These are phyloP conservation scores for Hansenula sp. DNA, from an alignment of 1,139 yeast species.

Conservation along the genomic window DNA sequence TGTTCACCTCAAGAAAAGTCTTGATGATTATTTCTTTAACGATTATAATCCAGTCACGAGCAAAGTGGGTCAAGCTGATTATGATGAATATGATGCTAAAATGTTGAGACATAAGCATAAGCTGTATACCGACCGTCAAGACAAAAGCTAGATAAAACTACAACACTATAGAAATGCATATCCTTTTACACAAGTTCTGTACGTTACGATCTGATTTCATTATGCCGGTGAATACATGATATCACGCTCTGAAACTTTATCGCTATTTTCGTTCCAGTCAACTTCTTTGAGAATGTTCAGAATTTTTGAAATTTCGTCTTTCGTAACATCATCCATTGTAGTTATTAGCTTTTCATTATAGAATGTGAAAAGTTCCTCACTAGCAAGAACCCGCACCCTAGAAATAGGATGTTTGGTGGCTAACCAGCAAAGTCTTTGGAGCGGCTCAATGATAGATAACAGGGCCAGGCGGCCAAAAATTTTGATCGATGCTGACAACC, in stretches of 20 bases:
- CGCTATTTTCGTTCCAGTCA: conserved; percentile 8
- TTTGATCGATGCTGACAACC: conserved; percentile 33
- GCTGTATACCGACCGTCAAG: neutral
- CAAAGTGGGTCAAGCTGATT: neutral
- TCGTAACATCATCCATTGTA: conserved; percentile 6
- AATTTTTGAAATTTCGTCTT: neutral
- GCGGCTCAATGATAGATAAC: conserved; percentile 19
- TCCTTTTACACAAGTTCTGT: too few relatives aligned
- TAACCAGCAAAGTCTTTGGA: conserved; percentile 30
- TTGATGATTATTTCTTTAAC: neutral
- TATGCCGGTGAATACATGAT: neutral
- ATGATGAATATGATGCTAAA: neutral
- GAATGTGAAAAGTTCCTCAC: conserved; percentile 34
- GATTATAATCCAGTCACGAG: neutral
- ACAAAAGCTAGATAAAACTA: neutral
- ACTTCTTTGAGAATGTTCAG: conserved; percentile 6
- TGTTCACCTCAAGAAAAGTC: neutral
- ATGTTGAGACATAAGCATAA: neutral
- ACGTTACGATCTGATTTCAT: neutral
- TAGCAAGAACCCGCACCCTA: conserved; percentile 29
- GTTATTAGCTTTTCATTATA: conserved; percentile 23
- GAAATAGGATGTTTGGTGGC: conserved; percentile 30
- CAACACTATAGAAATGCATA: neutral
- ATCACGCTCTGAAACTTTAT: conserved; percentile 3
- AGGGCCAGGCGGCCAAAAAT: conserved; percentile 34